Base-by-base conservation (phyloP, 306 rosid species). In the Prunus campanulata region DNA sequence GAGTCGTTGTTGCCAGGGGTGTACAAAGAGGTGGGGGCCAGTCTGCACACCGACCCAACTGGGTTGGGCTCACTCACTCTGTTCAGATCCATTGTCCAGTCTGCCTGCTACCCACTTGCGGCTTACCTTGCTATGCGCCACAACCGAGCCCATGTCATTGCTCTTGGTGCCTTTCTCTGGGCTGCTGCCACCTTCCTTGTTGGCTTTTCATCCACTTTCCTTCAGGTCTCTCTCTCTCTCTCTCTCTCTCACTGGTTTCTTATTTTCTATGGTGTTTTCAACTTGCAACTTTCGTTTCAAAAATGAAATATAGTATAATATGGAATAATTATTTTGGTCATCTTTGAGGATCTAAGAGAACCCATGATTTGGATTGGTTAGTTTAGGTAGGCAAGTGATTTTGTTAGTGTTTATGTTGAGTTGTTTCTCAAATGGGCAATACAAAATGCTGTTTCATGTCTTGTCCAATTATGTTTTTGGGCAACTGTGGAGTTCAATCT, bases 61-160 rank as follows among this genome's bases (percentile, higher is more conserved):
- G 93, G 92, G 0, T 72, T 91, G 35, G 97, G 97, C 0, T 93
- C 97, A 0, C 87, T 93, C 47, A 91, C 97, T 70, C 90, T 91
- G 5, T 87, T 87, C 72, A 83, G 97, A 73, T 94, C 98, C 47
- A 72, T 90, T 0, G 98, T 94, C 18, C 97, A 91, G 48, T 82
- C 88, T 1, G 20, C 84, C 0, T 94, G 97, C 77, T 91, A 91
- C 77, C 98, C 94, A 7, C 79, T 91, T 0, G 97, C 97, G 0
- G 93, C 89, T 50, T 93, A 89, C 64, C 87, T 93, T 39, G 88
- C 96, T 19, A 79, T 86, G 52, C 96, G 82, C 25, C 91, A 88
- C 85, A 89, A 94, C 27, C 97, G 96, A 2, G 83, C 92, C 15
- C 90, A 75, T 50, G 91, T 91, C 77, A 91, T 88, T 15, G 90